Conservation (phyloP, 2,329 filamentous ascomycete genomes). For the Leptographium wingfieldii region DNA sequence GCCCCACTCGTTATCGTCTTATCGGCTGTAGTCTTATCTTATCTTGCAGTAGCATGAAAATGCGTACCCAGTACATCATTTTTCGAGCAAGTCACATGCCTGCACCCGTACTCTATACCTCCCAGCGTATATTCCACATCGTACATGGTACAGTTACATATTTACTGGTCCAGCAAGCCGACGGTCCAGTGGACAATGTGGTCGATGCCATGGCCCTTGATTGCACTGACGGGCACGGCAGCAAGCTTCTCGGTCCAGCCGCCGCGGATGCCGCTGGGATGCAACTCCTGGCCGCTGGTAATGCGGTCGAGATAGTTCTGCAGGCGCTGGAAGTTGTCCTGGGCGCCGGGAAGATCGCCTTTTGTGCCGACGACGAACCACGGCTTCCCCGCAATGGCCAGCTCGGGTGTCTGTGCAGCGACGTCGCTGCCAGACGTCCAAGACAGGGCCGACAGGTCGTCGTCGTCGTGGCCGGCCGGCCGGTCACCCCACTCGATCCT, state of each 20-base stretch:
- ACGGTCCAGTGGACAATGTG: slow-evolving; percentile 61
- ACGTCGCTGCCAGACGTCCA: not conserved
- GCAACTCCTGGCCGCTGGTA: slow-evolving; percentile 45
- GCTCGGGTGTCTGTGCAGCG: slow-evolving; percentile 20
- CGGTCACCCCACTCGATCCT: slow-evolving; percentile 37
- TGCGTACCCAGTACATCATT: no score
- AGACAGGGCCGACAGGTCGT: slow-evolving; percentile 23
- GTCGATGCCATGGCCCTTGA: slow-evolving; percentile 72
- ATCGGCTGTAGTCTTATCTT: not conserved
- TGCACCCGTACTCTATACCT: not conserved
- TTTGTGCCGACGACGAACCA: slow-evolving; percentile 97
- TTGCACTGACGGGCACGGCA: slow-evolving; percentile 80
- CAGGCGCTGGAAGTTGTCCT: slow-evolving; percentile 61
- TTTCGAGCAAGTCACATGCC: no score
- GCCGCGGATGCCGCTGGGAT: slow-evolving; percentile 56
- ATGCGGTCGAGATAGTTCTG: slow-evolving; percentile 59
- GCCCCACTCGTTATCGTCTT: not conserved
- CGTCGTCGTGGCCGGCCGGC: not conserved
- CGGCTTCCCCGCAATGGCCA: slow-evolving; percentile 83
- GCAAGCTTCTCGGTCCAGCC: slow-evolving; percentile 50
- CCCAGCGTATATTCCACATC: not conserved
- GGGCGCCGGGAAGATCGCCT: slow-evolving; percentile 67
- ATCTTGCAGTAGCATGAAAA: no score
- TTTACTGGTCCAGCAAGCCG: slow-evolving; percentile 43
- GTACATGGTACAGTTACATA: slow-evolving; percentile 3